Evolutionary conservation across 2,329 filamentous ascomycete species (phyloP).

Genomic region (Escovopsis weberi): DNA sequence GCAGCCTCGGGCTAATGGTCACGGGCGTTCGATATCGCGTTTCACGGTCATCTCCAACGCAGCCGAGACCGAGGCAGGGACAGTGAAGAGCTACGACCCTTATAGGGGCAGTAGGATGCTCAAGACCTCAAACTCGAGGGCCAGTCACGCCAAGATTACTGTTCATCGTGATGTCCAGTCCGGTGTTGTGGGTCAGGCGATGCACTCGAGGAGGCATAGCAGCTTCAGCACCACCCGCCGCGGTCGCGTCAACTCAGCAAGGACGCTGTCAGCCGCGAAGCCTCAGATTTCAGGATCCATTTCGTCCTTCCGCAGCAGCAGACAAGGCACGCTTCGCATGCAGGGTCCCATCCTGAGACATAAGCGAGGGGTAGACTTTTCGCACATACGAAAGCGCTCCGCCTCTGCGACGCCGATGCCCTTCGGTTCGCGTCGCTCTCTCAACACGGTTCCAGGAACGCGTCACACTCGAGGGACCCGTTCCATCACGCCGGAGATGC

Average conservation of each 20-base stretch:
- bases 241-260: constrained; percentile 15
- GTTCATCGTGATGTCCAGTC: constrained; percentile 42
- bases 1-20: constrained; percentile 28
- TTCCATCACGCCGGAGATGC: constrained; percentile 17
- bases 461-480: constrained; percentile 6
- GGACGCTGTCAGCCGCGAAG: constrained; percentile 15
- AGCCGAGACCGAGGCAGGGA: constrained; percentile 35
- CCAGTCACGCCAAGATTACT: constrained; percentile 51
- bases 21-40: constrained; percentile 40
- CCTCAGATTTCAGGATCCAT: constrained; percentile 28
- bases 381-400: constrained; percentile 29
- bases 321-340: constrained; percentile 26
- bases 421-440: constrained; percentile 6
- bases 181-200: constrained; percentile 10
- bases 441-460: constrained; percentile 1
- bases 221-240: constrained; percentile 19
- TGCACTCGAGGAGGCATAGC: constrained; percentile 20
- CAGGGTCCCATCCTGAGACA: constrained; percentile 29
- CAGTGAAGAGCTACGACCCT: constrained; percentile 62
- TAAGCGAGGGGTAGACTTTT: constrained; percentile 42
- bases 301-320: constrained; percentile 34
- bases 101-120: constrained; percentile 53
- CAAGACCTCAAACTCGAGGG: constrained; percentile 28
- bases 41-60: constrained; percentile 53
- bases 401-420: constrained; percentile 13